phyloP scores from a whole-genome alignment of 139 green algal genomes.

The Coccomyxa sp. region DNA sequence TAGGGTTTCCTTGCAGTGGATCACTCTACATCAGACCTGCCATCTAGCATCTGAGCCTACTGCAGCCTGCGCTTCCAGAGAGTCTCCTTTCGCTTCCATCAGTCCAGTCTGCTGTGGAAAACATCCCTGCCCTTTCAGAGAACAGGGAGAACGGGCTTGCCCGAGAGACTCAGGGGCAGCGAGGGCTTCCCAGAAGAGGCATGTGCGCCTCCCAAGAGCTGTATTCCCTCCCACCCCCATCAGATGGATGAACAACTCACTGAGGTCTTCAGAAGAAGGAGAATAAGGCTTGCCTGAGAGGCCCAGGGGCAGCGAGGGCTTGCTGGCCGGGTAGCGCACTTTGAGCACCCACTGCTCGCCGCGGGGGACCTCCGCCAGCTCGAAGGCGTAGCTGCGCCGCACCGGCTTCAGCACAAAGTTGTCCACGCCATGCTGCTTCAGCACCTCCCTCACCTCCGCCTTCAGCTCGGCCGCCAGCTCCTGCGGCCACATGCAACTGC shows the following conservation, averaged over 20 bases:
- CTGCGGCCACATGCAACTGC: conserved; percentile 19
- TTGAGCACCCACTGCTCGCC: conserved; percentile 93
- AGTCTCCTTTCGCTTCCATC: no score
- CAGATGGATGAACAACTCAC: no score
- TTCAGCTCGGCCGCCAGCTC: conserved; percentile 57
- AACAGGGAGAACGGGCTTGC: no score
- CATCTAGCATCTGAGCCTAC: no score
- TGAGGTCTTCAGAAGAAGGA: no score
- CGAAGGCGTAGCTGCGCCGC: conserved; percentile 90
- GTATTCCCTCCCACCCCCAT: no score
- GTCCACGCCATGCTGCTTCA: conserved; percentile 58
- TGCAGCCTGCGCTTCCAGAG: no score
- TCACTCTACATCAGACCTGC: no score
- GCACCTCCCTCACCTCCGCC: conserved; percentile 66
- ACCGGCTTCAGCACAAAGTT: conserved; percentile 82
- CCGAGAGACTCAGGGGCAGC: conserved; percentile 62
- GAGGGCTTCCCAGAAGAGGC: conserved; percentile 27
- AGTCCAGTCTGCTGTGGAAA: no score
- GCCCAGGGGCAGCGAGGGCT: conserved; percentile 56
- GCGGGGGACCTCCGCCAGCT: conserved; percentile 65
- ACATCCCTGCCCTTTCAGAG: no score
- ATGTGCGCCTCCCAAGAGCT: no score
- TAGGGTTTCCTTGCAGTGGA: no score
- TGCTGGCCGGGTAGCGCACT: conserved; percentile 63
- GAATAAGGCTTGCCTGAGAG: conserved; percentile 52